These are phyloP conservation scores for Kurtzmaniella quercitrusa DNA, from an alignment of 1,139 yeast genomes.

Conservation along the genomic window DNA sequence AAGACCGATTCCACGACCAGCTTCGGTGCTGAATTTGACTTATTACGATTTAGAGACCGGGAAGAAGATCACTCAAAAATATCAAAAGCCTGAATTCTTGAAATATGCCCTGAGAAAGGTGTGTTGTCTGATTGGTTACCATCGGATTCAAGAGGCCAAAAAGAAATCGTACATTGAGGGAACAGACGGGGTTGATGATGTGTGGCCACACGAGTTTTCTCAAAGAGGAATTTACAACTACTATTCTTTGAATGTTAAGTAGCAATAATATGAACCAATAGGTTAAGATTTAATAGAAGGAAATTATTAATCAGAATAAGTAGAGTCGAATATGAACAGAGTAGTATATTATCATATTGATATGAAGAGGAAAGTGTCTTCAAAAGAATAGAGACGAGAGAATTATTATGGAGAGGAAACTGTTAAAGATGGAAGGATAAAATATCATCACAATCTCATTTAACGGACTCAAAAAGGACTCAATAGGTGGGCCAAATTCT, in stretches of 20 bases:
- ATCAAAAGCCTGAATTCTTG: conserved; percentile 55
- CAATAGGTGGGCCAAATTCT: no score
- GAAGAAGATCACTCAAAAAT: conserved; percentile 52
- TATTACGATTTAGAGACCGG: conserved; percentile 66
- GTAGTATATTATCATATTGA: no score
- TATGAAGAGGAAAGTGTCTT: no score
- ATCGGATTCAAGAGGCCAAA: conserved; percentile 34
- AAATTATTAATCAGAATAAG: no score
- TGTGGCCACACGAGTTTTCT: conserved; percentile 60
- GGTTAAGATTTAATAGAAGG: no score
- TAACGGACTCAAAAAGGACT: no score
- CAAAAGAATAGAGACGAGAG: no score
- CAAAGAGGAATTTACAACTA: conserved; percentile 74
- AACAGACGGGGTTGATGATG: conserved; percentile 30
- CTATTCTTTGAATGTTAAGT: conserved; percentile 49
- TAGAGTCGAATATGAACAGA: no score
- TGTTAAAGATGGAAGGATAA: no score
- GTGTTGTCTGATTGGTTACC: conserved; percentile 52
- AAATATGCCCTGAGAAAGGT: conserved; percentile 63
- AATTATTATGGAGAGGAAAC: no score
- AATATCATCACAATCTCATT: no score
- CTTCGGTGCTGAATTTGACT: conserved; percentile 29
- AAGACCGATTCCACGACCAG: conserved; percentile 3
- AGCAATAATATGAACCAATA: no score
- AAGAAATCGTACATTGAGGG: conserved; percentile 26